Evolutionary conservation across 306 rosid genomes (phyloP).

Genomic region (Echinosophora koreensis): DNA sequence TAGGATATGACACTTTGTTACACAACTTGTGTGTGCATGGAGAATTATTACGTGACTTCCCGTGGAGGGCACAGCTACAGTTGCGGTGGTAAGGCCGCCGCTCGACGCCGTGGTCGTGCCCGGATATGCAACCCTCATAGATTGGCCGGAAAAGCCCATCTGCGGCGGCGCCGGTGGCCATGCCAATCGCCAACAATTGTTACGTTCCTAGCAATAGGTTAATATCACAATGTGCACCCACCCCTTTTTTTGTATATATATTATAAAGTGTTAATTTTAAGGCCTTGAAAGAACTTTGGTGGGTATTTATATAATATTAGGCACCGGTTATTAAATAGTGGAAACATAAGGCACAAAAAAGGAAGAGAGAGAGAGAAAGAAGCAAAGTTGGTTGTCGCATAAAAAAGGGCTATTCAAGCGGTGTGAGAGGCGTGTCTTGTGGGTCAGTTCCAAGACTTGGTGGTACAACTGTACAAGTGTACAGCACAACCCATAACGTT

Average conservation of each 20-base stretch:
- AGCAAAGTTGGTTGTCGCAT: neutral
- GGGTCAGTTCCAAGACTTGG: constrained; percentile 42
- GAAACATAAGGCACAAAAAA: neutral
- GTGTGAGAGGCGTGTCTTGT: constrained; percentile 49
- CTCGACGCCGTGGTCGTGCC: constrained; percentile 54
- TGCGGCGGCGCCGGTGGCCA: constrained; percentile 55
- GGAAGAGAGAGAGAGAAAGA: neutral
- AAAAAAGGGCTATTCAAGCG: constrained; percentile 20
- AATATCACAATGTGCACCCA: constrained; percentile 4
- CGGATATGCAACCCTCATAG: constrained; percentile 63
- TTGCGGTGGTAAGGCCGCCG: constrained; percentile 76
- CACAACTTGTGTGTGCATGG: constrained; percentile 16
- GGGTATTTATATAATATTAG: neutral
- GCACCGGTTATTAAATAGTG: constrained; percentile 4
- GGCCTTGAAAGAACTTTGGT: neutral
- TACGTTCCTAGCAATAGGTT: neutral
- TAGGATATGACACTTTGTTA: constrained; percentile 58
- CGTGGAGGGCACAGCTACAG: constrained; percentile 54
- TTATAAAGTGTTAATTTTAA: neutral
- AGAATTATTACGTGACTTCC: constrained; percentile 24
- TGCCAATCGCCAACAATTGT: constrained; percentile 25
- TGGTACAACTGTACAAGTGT: too few relatives aligned
- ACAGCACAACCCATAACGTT: neutral
- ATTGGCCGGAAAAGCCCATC: constrained; percentile 60
- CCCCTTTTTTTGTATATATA: neutral